Conservation (phyloP, 306 rosid species). For the Quercus parvula region DNA sequence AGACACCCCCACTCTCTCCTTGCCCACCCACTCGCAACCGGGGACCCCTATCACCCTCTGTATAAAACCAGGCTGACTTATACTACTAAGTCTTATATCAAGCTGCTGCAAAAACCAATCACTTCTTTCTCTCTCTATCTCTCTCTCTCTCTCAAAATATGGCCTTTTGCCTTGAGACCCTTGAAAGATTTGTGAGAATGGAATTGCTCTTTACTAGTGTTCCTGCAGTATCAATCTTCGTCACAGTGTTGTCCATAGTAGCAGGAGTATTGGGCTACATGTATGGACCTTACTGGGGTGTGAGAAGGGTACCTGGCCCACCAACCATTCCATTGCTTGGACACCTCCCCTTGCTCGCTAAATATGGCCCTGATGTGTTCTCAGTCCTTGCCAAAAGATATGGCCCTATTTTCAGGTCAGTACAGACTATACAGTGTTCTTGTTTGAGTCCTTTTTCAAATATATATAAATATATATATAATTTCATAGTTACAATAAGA, state of each 20-base stretch:
- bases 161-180: not conserved
- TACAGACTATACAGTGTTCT: not conserved
- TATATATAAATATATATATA: too few relatives aligned
- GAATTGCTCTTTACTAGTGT: slow-evolving; percentile 19
- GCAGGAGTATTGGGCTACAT: slow-evolving; percentile 51
- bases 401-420: slow-evolving; percentile 93
- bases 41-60: not conserved
- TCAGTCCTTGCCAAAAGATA: slow-evolving; percentile 80
- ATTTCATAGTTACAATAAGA: too few relatives aligned
- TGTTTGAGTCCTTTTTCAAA: not conserved
- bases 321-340: slow-evolving; percentile 73
- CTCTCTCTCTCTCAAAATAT: not conserved
- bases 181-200: slow-evolving; percentile 18
- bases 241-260: slow-evolving; percentile 40
- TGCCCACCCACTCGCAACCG: slow-evolving; percentile 8
- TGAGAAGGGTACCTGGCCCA: slow-evolving; percentile 88
- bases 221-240: slow-evolving; percentile 27
- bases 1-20: slow-evolving; percentile 10
- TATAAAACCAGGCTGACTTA: not conserved
- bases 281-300: slow-evolving; percentile 75
- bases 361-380: slow-evolving; percentile 85
- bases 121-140: not conserved
- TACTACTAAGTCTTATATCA: not conserved
- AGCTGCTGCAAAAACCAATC: not conserved
- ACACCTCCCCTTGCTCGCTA: slow-evolving; percentile 85